These are phyloP conservation scores for Diaporthe sp. DNA, from an alignment of 2,329 filamentous ascomycete genomes.

Conservation along the genomic window DNA sequence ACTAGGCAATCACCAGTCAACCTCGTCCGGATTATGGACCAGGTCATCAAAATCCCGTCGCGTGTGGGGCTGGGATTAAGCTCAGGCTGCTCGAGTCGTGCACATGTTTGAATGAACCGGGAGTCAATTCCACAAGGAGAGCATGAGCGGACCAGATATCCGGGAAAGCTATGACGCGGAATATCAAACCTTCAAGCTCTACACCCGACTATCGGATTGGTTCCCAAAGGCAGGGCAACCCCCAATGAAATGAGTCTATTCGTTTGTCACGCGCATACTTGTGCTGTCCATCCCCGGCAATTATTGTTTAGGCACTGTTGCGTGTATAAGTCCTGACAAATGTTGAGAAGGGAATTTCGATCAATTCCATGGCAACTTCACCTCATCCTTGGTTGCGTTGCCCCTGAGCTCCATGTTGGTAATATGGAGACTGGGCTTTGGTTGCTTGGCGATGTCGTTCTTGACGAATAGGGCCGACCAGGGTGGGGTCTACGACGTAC, in stretches of 20 bases:
- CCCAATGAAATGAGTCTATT: background rate
- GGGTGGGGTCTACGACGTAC: background rate
- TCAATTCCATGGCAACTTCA: background rate
- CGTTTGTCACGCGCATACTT: background rate
- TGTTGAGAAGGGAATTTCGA: background rate
- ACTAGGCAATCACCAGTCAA: background rate
- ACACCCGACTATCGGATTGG: background rate
- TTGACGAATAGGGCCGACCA: background rate
- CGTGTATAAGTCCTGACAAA: background rate
- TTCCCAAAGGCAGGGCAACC: background rate
- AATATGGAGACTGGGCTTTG: background rate
- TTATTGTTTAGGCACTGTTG: background rate
- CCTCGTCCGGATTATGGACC: background rate
- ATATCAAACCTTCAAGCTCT: background rate
- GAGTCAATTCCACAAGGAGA: background rate
- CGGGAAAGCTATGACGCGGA: background rate
- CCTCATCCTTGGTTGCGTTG: background rate
- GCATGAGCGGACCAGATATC: slow-evolving; percentile 13
- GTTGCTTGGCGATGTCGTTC: background rate
- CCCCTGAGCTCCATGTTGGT: background rate
- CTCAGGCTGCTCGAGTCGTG: slow-evolving; percentile 17
- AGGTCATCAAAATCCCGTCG: background rate
- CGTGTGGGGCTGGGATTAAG: background rate
- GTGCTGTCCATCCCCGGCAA: background rate
- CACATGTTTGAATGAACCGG: background rate